Conservation (phyloP, 331 rosid species). For the Acacia concinna region DNA sequence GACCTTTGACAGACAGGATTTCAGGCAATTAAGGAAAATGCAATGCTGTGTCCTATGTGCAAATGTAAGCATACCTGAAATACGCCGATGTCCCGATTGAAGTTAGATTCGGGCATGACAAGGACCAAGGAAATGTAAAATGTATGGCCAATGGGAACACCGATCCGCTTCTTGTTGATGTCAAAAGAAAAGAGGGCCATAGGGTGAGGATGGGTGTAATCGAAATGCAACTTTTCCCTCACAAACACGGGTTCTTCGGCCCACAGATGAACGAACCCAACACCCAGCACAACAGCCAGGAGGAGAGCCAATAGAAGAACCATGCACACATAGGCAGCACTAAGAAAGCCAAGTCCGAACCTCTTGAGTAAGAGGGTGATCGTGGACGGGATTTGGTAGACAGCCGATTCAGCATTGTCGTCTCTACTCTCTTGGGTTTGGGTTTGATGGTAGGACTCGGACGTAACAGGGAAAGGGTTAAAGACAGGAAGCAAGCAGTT, state of each 20-base stretch:
- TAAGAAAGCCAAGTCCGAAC: conserved; percentile 50
- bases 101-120: conserved; percentile 82
- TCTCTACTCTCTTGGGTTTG: conserved; percentile 34
- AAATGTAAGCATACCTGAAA: conserved; percentile 68
- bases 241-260: conserved; percentile 67
- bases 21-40: no score
- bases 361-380: conserved; percentile 42
- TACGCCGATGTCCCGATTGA: conserved; percentile 65
- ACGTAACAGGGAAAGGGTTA: conserved; percentile 36
- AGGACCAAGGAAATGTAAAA: conserved; percentile 53
- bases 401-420: conserved; percentile 40
- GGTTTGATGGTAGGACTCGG: conserved; percentile 49
- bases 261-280: conserved; percentile 52
- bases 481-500: conserved; percentile 39
- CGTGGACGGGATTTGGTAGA: conserved; percentile 40
- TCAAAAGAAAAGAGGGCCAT: conserved; percentile 48
- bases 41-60: no score
- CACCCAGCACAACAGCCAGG: conserved; percentile 49
- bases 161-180: conserved; percentile 22
- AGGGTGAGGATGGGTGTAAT: conserved; percentile 67
- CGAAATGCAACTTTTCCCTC: conserved; percentile 58
- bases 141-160: conserved; percentile 72
- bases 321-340: conserved; percentile 59
- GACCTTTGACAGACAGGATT: no score
- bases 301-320: conserved; percentile 42